Base-by-base conservation (phyloP, 345 rosid genomes). In the Aethionema arabicum region DNA sequence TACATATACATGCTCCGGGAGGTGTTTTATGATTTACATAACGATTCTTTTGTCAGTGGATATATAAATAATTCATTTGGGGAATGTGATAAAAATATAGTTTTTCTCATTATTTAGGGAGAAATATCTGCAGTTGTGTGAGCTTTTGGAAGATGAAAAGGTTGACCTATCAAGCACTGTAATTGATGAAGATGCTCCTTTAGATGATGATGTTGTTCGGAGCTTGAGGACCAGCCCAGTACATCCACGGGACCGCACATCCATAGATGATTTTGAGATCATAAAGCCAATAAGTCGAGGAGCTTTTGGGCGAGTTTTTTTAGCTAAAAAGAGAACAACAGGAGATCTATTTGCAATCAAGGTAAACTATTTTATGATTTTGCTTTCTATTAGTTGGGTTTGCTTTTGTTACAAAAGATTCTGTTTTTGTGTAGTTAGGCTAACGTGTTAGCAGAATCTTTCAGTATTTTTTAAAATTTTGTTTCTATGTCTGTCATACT, bases 241-340 rank as follows among this genome's bases (percentile, higher is more conserved):
- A 55, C 97, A 90, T 77, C 84, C 95, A 5, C 87, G 81, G 72
- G 99, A 95, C 75, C 96, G 98, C 56, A 95, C 97, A 49, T 76
- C 93, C 27, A 95, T 95, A 76, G 99, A 95, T 82, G 96, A 95
- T 75, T 95, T 95, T 75, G 96, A 84, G 85, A 90, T 95, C 64
- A 95, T 95, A 73, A 95, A 95, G 73, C 99, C 99, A 74, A 90
- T 95, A 53, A 95, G 99, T 65, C 95, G 99, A 32, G 99, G 99
- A 67, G 98, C 99, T 59, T 95, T 90, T 85, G 99, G 98, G 61
- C 84, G 96, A 52, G 99, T 95, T 66, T 95, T 95, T 82, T 68
- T 95, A 72, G 98, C 98, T 36, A 90, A 95, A 74, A 95, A 95
- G 76, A 84, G 95, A 81, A 86, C 96, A 39, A 95, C 99, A 6